Percentiles rank a stretch among this genome's conserved stretches.
phyloP scores from a whole-genome alignment of 2,329 filamentous ascomycete species.

The Nannizzia gypsea region DNA sequence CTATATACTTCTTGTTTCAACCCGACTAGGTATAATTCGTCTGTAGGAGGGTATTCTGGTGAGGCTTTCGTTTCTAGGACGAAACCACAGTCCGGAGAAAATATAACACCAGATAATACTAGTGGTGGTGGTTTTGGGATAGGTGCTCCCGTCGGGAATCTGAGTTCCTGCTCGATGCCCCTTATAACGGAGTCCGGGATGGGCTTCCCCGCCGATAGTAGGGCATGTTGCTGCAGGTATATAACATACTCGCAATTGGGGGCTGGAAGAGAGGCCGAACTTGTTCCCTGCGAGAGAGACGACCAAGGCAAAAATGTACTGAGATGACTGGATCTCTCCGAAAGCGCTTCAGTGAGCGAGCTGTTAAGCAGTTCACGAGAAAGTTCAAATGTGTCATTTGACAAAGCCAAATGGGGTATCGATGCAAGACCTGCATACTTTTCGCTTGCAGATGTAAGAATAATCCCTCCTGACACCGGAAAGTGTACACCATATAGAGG shows the following conservation, averaged over 20 bases:
- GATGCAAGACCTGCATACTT: constrained; percentile 90
- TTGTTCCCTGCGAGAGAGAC: constrained; percentile 50
- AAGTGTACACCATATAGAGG: constrained; percentile 76
- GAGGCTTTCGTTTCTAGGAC: constrained; percentile 50
- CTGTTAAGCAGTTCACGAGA: constrained; percentile 57
- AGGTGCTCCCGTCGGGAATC: constrained; percentile 47
- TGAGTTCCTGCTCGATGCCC: constrained; percentile 47
- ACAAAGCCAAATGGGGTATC: constrained; percentile 68
- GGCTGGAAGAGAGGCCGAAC: constrained; percentile 37
- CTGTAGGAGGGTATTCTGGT: constrained; percentile 41
- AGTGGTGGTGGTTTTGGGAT: constrained; percentile 41
- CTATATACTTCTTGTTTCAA: constrained; percentile 47
- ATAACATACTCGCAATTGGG: constrained; percentile 84
- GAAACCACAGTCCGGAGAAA: constrained; percentile 57
- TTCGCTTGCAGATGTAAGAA: constrained; percentile 82
- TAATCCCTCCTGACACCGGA: constrained; percentile 62
- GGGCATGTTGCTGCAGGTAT: constrained; percentile 57
- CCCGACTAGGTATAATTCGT: constrained; percentile 43
- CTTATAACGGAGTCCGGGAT: constrained; percentile 31
- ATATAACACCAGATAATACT: constrained; percentile 48
- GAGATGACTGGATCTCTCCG: constrained; percentile 46
- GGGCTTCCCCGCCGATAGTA: constrained; percentile 21
- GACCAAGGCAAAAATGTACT: constrained; percentile 60
- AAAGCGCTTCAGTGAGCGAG: constrained; percentile 56
- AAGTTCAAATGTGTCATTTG: constrained; percentile 42